A percentile compares a stretch with the other conserved stretches of the same genome.
Evolutionary conservation across 1,139 yeast genomes (phyloP).

Genomic region (Diutina mesorugosa): DNA sequence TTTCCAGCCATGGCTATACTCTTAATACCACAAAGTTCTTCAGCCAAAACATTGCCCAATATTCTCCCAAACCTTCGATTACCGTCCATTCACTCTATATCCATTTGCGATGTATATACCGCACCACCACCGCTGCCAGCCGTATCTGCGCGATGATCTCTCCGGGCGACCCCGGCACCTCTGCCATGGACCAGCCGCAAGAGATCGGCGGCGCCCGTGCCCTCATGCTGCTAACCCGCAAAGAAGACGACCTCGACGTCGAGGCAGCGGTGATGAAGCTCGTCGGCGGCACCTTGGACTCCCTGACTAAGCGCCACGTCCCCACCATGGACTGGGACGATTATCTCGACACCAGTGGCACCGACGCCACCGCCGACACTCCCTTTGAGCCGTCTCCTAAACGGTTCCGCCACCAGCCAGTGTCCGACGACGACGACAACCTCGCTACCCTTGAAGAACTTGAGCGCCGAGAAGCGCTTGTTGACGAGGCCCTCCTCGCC

Average conservation of each 20-base stretch:
- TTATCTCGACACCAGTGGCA: slow-evolving; percentile 3
- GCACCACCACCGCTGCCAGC: neutral
- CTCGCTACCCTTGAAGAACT: neutral
- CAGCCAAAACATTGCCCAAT: too few relatives aligned
- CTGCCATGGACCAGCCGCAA: slow-evolving; percentile 11
- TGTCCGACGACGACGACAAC: slow-evolving; percentile 4
- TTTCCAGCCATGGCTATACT: too few relatives aligned
- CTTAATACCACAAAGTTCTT: too few relatives aligned
- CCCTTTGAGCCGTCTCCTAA: neutral
- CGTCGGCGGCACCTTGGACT: slow-evolving; percentile 45
- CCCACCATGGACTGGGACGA: slow-evolving; percentile 8
- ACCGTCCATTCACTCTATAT: too few relatives aligned
- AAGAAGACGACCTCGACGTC: slow-evolving; percentile 22
- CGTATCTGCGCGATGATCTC: neutral
- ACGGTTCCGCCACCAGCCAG: slow-evolving; percentile 3
- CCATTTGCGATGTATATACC: neutral
- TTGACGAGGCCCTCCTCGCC: slow-evolving; percentile 55
- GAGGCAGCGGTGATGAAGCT: slow-evolving; percentile 67
- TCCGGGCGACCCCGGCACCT: neutral
- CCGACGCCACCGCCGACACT: slow-evolving; percentile 1
- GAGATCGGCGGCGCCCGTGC: slow-evolving; percentile 37
- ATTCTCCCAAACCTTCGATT: too few relatives aligned
- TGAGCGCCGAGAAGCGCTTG: slow-evolving; percentile 38
- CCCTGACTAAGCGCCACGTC: neutral
- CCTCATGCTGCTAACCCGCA: slow-evolving; percentile 27